These are phyloP conservation scores for Eremochloa ophiuroides DNA, from an alignment of 176 grass and related monocot species.

Conservation along the genomic window DNA sequence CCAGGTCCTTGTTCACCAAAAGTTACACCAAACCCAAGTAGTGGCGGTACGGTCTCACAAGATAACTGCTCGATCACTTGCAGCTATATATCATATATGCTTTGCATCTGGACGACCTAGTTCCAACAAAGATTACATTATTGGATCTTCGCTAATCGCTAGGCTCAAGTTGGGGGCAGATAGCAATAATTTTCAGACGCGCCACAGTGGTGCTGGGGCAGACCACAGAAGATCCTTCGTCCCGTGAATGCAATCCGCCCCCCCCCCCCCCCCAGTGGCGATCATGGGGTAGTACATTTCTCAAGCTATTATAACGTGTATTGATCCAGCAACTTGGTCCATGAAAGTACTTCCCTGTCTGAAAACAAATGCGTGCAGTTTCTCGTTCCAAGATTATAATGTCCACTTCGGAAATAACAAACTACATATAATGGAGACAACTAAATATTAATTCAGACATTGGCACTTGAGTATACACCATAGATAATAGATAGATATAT, in stretches of 20 bases:
- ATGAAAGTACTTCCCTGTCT: too few relatives aligned
- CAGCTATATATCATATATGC: neutral
- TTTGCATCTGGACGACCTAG: neutral
- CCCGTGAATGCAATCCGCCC: conserved; percentile 26
- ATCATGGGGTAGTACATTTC: neutral
- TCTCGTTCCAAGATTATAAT: too few relatives aligned
- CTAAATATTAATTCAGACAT: too few relatives aligned
- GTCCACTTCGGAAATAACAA: too few relatives aligned
- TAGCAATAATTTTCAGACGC: neutral
- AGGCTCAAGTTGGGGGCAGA: neutral
- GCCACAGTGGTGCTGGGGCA: neutral
- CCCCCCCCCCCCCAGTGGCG: neutral
- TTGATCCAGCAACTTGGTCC: too few relatives aligned
- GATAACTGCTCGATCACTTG: neutral
- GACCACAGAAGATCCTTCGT: neutral
- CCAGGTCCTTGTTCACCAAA: conserved; percentile 12
- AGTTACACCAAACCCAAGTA: too few relatives aligned
- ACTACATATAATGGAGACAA: too few relatives aligned
- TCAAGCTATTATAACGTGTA: too few relatives aligned
- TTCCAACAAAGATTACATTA: neutral
- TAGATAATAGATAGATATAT: neutral
- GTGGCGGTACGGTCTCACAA: neutral
- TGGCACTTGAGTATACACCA: too few relatives aligned
- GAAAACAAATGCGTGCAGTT: too few relatives aligned
- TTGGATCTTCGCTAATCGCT: neutral